phyloP scores from a whole-genome alignment of 805 yeast genomes.

The Yarrowia deformans region DNA sequence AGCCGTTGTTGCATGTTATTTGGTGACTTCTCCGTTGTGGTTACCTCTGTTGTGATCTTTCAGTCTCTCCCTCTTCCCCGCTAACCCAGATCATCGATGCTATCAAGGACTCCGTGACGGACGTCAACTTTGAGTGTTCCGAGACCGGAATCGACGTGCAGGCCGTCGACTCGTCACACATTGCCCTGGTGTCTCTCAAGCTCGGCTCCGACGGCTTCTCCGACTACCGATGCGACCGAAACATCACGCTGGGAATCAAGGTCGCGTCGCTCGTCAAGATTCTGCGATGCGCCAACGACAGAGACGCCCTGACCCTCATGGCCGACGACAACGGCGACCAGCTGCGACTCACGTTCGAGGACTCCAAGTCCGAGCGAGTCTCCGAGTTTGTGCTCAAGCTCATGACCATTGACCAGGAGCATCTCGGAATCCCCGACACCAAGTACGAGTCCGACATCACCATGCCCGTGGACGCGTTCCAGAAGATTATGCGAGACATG shows the following conservation, averaged over 20 bases:
- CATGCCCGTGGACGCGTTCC: conserved; percentile 87
- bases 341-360: conserved; percentile 85
- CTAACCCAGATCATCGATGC: conserved; percentile 75
- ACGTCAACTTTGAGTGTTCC: conserved; percentile 97
- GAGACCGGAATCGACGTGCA: conserved; percentile 93
- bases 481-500: conserved; percentile 88
- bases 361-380: conserved; percentile 85
- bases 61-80: background rate
- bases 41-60: no score
- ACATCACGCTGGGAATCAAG: conserved; percentile 89
- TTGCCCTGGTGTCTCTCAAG: conserved; percentile 83
- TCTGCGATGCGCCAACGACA: conserved; percentile 87
- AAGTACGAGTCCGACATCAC: conserved; percentile 85
- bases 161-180: conserved; percentile 98
- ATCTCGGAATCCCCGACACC: conserved; percentile 91
- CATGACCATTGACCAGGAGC: conserved; percentile 96
- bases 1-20: no score
- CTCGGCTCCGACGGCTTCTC: conserved; percentile 88
- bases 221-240: conserved; percentile 94
- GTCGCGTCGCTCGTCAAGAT: conserved; percentile 86
- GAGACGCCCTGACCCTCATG: conserved; percentile 83
- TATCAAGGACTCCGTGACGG: conserved; percentile 90
- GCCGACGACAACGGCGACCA: conserved; percentile 89
- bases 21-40: no score
- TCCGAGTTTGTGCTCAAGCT: conserved; percentile 90